Evolutionary conservation across 2,329 filamentous ascomycete genomes (phyloP), one percentile per base, ranked within the genome.

Genomic region (Neoarthrinium moseri): DNA sequence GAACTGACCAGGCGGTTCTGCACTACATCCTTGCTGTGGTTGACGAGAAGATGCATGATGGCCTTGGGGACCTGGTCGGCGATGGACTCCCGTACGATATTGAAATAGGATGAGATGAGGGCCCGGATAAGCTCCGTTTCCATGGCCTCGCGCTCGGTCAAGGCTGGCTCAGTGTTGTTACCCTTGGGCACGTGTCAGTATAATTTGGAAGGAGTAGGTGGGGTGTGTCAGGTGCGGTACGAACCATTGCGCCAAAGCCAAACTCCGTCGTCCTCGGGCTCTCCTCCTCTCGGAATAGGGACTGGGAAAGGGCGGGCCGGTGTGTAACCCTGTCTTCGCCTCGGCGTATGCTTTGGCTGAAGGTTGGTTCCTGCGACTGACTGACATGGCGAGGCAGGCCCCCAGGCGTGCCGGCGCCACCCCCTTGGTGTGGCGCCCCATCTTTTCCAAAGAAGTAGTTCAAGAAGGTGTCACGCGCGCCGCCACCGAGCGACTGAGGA

Each of bases 361-460:
- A 88, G 56, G 83, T 91, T 15, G 89, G 85, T 66, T 96, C 92
- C 21, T 80, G 77, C 47, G 82, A 80, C 63, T 95, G 87, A 70
- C 82, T 91, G 40, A 89, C 83, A 62, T 95, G 89, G 54, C 91
- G 77, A 55, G 51, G 67, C 55, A 58, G 68, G 55, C 63, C 63
- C 57, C 54, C 67, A 54, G 56, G 67, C 68, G 65, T 51, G 66
- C 65, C 48, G 57, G 61, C 67, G 56, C 60, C 69, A 36, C 73
- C 61, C 49, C 72, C 60, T 47, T 74, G 71, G 24, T 75, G 68
- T 30, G 80, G 75, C 11, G 20, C 41, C 37, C 89, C 89, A 51
- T 99, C 94, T 64, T 99, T 97, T 58, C 94, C 91, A 60, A 99
- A 99, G 71, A 99, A 99, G 69, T 99, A 99, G 69, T 92, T 97